Conservation (phyloP, 108 stramenopile genomes). For the Phaeodactylum tricornutum region DNA sequence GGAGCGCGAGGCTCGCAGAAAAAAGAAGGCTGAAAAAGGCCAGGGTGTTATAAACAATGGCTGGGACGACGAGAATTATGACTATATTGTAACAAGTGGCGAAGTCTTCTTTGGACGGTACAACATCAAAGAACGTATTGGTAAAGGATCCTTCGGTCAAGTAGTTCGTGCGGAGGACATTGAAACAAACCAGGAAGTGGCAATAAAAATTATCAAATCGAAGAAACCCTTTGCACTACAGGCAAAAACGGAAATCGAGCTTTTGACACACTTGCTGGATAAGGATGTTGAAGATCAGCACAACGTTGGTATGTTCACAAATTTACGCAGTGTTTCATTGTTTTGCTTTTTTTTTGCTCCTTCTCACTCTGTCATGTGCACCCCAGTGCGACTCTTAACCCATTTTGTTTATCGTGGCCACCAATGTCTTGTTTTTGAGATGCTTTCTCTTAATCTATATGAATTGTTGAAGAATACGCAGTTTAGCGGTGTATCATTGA, state of each 20-base stretch:
- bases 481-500: slow-evolving; percentile 93
- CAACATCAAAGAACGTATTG: slow-evolving; percentile 87
- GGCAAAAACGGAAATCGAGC: slow-evolving; percentile 93
- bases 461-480: slow-evolving; percentile 95
- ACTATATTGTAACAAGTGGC: slow-evolving; percentile 83
- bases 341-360: neutral
- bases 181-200: slow-evolving; percentile 66
- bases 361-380: neutral
- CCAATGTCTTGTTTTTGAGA: slow-evolving; percentile 95
- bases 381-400: slow-evolving; percentile 76
- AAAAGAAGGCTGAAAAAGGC: slow-evolving; percentile 46
- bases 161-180: slow-evolving; percentile 84
- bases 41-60: slow-evolving; percentile 41
- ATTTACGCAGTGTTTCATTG: neutral
- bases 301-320: slow-evolving; percentile 57
- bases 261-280: slow-evolving; percentile 62
- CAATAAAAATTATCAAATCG: slow-evolving; percentile 98
- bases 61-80: slow-evolving; percentile 97
- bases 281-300: slow-evolving; percentile 76
- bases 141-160: slow-evolving; percentile 96
- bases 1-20: slow-evolving; percentile 62
- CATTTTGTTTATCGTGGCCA: slow-evolving; percentile 91
- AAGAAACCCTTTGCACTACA: slow-evolving; percentile 93
- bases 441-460: slow-evolving; percentile 95
- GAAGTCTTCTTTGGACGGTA: slow-evolving; percentile 85